phyloP scores from a whole-genome alignment of 2,329 filamentous ascomycete species.

The Dothideomycetes sp. region DNA sequence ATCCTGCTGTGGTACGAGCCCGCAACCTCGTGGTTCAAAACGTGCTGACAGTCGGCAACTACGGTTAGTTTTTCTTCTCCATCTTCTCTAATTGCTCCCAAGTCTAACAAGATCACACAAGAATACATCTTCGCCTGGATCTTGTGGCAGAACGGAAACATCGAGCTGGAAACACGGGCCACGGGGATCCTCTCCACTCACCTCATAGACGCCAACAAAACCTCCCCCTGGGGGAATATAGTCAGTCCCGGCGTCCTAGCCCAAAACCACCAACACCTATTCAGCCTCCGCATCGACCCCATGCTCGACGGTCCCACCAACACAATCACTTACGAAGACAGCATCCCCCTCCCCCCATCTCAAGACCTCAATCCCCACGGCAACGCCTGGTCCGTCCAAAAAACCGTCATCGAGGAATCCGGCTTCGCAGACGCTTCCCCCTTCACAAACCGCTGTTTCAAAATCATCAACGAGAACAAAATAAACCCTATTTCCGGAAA shows the following conservation, averaged over 20 bases:
- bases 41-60: slow-evolving; percentile 91
- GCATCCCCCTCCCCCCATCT: slow-evolving; percentile 38
- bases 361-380: slow-evolving; percentile 48
- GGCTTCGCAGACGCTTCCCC: slow-evolving; percentile 16
- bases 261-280: slow-evolving; percentile 92
- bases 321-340: slow-evolving; percentile 51
- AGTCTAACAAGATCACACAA: too few species aligned
- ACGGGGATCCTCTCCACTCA: slow-evolving; percentile 93
- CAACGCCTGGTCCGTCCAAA: slow-evolving; percentile 48
- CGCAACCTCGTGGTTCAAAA: slow-evolving; percentile 82
- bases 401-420: slow-evolving; percentile 30
- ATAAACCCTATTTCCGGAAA: slow-evolving; percentile 81
- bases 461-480: slow-evolving; percentile 70
- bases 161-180: slow-evolving; percentile 81
- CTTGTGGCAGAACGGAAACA: slow-evolving; percentile 84
- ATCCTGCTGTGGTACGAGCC: slow-evolving; percentile 72
- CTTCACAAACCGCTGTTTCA: slow-evolving; percentile 43
- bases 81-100: too few species aligned
- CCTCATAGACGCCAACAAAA: slow-evolving; percentile 66
- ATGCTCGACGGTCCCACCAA: slow-evolving; percentile 80
- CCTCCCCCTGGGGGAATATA: slow-evolving; percentile 80
- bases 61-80: too few species aligned
- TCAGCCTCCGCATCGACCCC: slow-evolving; percentile 79
- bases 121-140: slow-evolving; percentile 86
- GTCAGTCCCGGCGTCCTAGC: slow-evolving; percentile 88